Conservation (phyloP, 2,329 filamentous ascomycete species). For the Pseudogymnoascus sp. region DNA sequence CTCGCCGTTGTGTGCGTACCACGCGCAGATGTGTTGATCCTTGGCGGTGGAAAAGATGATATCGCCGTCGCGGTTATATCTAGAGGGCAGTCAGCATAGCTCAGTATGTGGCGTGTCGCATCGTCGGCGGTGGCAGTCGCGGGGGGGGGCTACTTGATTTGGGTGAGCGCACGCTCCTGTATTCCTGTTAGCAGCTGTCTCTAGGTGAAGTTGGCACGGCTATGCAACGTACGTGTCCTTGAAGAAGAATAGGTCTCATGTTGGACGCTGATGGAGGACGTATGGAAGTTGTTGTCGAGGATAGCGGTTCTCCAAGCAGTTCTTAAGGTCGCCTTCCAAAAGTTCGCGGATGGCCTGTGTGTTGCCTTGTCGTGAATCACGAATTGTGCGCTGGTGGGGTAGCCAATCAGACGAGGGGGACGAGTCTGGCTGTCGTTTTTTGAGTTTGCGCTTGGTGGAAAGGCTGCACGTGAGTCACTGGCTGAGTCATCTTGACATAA, state of each 20-base stretch:
- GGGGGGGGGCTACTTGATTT: constrained; percentile 61
- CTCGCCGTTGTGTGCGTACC: constrained; percentile 97
- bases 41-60: constrained; percentile 93
- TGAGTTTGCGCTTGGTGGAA: not conserved
- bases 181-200: constrained; percentile 20
- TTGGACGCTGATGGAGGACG: constrained; percentile 33
- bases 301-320: constrained; percentile 3
- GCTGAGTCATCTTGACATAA: constrained; percentile 6
- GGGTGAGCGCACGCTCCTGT: constrained; percentile 84
- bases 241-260: constrained; percentile 95
- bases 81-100: constrained; percentile 29
- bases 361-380: constrained; percentile 9
- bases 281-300: not conserved
- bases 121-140: constrained; percentile 9
- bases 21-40: constrained; percentile 93
- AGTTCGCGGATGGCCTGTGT: constrained; percentile 6
- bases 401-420: not conserved
- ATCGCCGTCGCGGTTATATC: constrained; percentile 91
- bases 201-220: not conserved
- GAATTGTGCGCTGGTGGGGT: constrained; percentile 10
- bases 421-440: constrained; percentile 1
- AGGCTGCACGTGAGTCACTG: constrained; percentile 5
- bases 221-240: constrained; percentile 66
- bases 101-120: constrained; percentile 8
- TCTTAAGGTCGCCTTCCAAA: constrained; percentile 2